Evolutionary conservation across 1,284 basidiomycete species (phyloP).

Genomic region (Peniophora sp.): DNA sequence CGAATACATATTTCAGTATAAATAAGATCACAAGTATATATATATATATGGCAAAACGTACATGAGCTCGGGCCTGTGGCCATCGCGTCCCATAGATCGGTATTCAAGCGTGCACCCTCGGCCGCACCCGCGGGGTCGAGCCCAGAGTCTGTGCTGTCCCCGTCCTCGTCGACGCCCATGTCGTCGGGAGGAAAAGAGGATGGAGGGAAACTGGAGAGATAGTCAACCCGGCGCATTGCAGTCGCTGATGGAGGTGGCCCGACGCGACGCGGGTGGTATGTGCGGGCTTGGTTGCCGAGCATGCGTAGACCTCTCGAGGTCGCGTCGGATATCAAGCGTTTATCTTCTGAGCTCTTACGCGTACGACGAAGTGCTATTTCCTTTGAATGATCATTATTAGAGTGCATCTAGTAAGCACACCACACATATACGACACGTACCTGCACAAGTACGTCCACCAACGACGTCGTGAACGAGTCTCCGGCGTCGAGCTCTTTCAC

Average conservation of each 20-base stretch:
- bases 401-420: background rate
- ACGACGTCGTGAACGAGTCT: conserved; percentile 64
- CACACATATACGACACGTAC: conserved; percentile 29
- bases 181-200: conserved; percentile 38
- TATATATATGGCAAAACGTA: no score
- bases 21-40: no score
- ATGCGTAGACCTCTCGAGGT: conserved; percentile 53
- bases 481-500: conserved; percentile 64
- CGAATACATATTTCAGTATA: no score
- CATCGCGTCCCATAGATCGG: conserved; percentile 38
- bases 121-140: conserved; percentile 23
- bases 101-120: conserved; percentile 47
- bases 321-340: conserved; percentile 51
- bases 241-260: no score
- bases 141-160: conserved; percentile 44
- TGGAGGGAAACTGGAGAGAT: conserved; percentile 31
- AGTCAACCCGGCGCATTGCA: no score
- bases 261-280: conserved; percentile 31
- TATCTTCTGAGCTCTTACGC: conserved; percentile 42
- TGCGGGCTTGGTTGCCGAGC: conserved; percentile 41
- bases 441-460: conserved; percentile 67
- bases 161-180: conserved; percentile 43
- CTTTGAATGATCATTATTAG: conserved; percentile 25
- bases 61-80: no score
- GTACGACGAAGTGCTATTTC: conserved; percentile 64